Percentiles rank a stretch among this genome's conserved stretches.
phyloP scores from a whole-genome alignment of 2,329 filamentous ascomycete species.

The Rutstroemia sp. region DNA sequence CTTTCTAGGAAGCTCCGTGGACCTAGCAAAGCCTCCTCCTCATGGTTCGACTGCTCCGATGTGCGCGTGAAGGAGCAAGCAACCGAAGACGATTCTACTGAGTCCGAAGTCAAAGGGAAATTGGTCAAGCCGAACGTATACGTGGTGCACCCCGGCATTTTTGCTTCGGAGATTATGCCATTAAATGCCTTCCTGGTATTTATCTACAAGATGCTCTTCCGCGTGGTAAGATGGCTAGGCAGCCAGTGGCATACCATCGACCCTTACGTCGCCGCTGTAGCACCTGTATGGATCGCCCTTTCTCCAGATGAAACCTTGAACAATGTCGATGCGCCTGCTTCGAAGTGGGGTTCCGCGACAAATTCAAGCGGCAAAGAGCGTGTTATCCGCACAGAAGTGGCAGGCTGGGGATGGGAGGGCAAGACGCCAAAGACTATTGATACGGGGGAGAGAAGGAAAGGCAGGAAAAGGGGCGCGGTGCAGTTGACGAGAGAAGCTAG shows the following conservation, averaged over 20 bases:
- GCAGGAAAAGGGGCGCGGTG: conserved; percentile 50
- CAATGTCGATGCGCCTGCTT: conserved; percentile 44
- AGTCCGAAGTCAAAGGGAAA: conserved; percentile 13
- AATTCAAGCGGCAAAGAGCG: conserved; percentile 49
- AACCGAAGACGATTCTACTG: conserved; percentile 18
- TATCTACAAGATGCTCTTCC: conserved; percentile 60
- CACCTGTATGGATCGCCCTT: conserved; percentile 73
- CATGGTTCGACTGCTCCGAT: conserved; percentile 44
- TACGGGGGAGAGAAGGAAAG: conserved; percentile 41
- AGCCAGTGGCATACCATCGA: conserved; percentile 80
- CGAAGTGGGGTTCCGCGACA: conserved; percentile 80
- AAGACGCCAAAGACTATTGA: conserved; percentile 37
- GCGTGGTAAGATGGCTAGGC: conserved; percentile 67
- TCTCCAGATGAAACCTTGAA: conserved; percentile 57
- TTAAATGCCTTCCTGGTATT: conserved; percentile 63
- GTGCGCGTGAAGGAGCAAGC: conserved; percentile 6
- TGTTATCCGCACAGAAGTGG: conserved; percentile 72
- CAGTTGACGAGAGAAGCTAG: conserved; percentile 54
- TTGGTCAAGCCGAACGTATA: conserved; percentile 57
- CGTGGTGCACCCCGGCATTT: conserved; percentile 79
- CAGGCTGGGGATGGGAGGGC: conserved; percentile 75
- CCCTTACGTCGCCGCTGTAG: conserved; percentile 69
- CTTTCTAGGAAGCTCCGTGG: conserved; percentile 64
- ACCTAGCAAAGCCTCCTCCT: conserved; percentile 46
- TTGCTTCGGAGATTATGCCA: conserved; percentile 73